A percentile compares a stretch with the other conserved stretches of the same genome.
Conservation (phyloP, 1,284 basidiomycete species). For the Mycena citricolor region DNA sequence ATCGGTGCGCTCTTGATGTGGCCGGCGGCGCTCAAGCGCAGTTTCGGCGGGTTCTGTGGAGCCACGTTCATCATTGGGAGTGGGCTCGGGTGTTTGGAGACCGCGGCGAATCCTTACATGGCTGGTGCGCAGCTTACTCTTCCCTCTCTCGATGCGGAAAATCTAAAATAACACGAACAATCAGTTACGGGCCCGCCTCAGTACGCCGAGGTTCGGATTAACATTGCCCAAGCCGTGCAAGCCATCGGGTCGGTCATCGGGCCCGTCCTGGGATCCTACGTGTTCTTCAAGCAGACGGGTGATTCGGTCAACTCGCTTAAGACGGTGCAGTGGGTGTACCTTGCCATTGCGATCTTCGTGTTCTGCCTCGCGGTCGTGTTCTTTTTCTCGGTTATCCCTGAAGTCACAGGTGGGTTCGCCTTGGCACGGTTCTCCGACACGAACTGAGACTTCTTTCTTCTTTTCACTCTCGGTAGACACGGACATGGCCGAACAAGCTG, state of each 20-base stretch:
- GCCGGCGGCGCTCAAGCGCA: constrained; percentile 35
- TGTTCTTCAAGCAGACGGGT: constrained; percentile 35
- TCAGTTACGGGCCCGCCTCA: constrained; percentile 34
- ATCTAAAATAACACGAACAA: neutral
- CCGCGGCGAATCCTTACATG: constrained; percentile 38
- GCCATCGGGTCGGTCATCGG: constrained; percentile 36
- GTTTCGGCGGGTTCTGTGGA: constrained; percentile 39
- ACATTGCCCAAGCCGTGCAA: constrained; percentile 35
- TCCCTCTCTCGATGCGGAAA: neutral
- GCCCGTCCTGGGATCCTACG: constrained; percentile 34
- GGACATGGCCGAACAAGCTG: constrained; percentile 37
- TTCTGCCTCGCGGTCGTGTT: constrained; percentile 35
- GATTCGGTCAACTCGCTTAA: constrained; percentile 33
- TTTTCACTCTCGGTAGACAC: constrained; percentile 28
- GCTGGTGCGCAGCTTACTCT: constrained; percentile 27
- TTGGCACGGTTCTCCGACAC: too few species aligned
- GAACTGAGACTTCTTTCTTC: neutral
- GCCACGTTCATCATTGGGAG: constrained; percentile 38
- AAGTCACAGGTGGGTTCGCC: constrained; percentile 33
- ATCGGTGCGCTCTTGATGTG: constrained; percentile 38
- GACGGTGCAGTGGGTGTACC: constrained; percentile 37
- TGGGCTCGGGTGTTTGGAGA: constrained; percentile 35
- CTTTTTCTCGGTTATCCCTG: constrained; percentile 35
- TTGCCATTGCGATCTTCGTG: constrained; percentile 36
- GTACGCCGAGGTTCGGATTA: constrained; percentile 37